phyloP scores from a whole-genome alignment of 2,329 filamentous ascomycete genomes.

The Colletotrichum navitas region DNA sequence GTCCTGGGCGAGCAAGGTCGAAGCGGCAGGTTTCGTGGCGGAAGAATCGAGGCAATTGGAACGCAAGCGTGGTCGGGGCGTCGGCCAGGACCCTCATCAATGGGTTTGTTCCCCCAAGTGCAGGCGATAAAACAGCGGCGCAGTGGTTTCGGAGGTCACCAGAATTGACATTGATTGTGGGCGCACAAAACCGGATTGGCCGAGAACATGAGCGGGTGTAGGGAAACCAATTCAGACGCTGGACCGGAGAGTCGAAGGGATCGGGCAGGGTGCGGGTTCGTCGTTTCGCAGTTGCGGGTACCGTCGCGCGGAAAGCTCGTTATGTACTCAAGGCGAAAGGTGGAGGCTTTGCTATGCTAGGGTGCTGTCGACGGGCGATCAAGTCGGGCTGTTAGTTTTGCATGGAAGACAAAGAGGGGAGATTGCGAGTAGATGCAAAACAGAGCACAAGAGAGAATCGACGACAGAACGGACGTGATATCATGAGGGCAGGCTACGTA shows the following conservation, averaged over 20 bases:
- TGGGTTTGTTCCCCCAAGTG: constrained; percentile 14
- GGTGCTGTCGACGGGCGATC: constrained; percentile 29
- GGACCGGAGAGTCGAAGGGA: constrained; percentile 9
- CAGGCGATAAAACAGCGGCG: constrained; percentile 26
- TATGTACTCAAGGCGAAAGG: constrained; percentile 37
- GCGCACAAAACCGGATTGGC: constrained; percentile 20
- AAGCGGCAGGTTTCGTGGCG: constrained; percentile 6
- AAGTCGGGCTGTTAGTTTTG: constrained; percentile 33
- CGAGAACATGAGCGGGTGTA: constrained; percentile 17
- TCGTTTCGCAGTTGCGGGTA: constrained; percentile 42
- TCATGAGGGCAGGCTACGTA: constrained; percentile 40
- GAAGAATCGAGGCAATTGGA: constrained; percentile 22
- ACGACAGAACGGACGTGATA: constrained; percentile 34
- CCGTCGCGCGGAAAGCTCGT: constrained; percentile 40
- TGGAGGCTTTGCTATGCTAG: constrained; percentile 38
- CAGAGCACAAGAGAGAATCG: constrained; percentile 30
- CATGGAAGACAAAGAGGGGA: constrained; percentile 6
- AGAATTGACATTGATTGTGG: constrained; percentile 24
- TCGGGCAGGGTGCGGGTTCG: constrained; percentile 22
- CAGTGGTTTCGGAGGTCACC: constrained; percentile 21
- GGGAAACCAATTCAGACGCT: constrained; percentile 18
- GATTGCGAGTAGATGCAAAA: neutral
- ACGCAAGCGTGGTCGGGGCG: constrained; percentile 23
- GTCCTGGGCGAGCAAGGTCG: constrained; percentile 2
- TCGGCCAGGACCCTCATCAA: constrained; percentile 26